A percentile compares a stretch with the other conserved stretches of the same genome.
Conservation (phyloP, 163 green algal genomes). For the Chloromonas sp. region DNA sequence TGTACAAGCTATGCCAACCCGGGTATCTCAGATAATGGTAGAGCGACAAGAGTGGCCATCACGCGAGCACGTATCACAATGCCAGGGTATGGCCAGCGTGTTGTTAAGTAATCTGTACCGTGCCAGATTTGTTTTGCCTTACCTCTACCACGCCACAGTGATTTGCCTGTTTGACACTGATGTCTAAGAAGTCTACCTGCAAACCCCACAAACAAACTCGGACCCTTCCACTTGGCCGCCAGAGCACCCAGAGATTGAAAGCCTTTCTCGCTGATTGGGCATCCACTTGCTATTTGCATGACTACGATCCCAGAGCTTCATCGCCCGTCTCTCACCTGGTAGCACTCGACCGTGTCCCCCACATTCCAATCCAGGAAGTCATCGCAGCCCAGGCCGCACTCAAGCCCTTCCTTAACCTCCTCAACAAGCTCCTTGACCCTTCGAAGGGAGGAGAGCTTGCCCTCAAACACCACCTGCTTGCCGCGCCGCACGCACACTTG, state of each 20-base stretch:
- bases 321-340: slow-evolving; percentile 10
- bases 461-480: slow-evolving; percentile 70
- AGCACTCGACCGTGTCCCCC: slow-evolving; percentile 75
- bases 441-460: slow-evolving; percentile 75
- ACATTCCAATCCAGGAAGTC: slow-evolving; percentile 82
- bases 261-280: not conserved
- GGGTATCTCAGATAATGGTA: no score
- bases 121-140: no score
- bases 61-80: no score
- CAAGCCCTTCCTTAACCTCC: slow-evolving; percentile 71
- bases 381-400: slow-evolving; percentile 86
- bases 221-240: not conserved
- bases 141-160: no score
- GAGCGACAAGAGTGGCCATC: no score
- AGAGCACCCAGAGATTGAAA: not conserved
- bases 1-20: no score
- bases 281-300: not conserved
- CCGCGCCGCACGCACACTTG: slow-evolving; percentile 61
- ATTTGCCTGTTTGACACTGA: no score
- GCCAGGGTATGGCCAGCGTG: no score
- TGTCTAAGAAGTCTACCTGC: not conserved
- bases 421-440: slow-evolving; percentile 91
- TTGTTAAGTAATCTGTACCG: no score
- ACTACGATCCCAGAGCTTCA: not conserved
- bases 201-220: not conserved